These are phyloP conservation scores for Xylaria castorea DNA, from an alignment of 495 filamentous ascomycete genomes.

Conservation along the genomic window DNA sequence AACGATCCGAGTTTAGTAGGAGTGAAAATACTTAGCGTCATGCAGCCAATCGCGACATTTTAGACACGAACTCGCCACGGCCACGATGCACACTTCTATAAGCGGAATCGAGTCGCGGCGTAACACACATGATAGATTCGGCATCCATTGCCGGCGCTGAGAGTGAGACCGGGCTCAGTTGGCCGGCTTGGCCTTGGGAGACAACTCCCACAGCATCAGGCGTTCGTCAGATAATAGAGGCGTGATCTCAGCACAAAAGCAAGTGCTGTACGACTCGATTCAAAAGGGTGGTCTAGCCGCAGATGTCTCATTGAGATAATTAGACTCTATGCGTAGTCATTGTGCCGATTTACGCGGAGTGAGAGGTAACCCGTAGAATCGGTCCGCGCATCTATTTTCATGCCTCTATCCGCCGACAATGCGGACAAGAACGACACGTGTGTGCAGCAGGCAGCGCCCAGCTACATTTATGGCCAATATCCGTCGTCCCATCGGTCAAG, in stretches of 20 bases:
- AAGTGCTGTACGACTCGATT: background rate
- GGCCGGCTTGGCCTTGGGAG: background rate
- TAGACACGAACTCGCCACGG: background rate
- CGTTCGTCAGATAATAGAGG: slow-evolving; percentile 4
- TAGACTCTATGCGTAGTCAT: background rate
- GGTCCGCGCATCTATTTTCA: slow-evolving; percentile 13
- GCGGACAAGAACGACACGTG: background rate
- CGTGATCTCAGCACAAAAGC: background rate
- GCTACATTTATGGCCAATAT: background rate
- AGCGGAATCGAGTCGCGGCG: background rate
- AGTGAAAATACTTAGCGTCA: slow-evolving; percentile 3
- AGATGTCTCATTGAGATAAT: background rate
- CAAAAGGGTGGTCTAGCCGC: background rate
- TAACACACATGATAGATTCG: background rate
- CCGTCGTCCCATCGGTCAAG: background rate
- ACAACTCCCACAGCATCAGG: slow-evolving; percentile 15
- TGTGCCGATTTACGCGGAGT: background rate
- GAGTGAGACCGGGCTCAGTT: background rate
- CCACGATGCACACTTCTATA: background rate
- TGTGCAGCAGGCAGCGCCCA: background rate
- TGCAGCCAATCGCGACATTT: background rate
- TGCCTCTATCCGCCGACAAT: background rate
- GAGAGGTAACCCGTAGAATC: slow-evolving; percentile 11
- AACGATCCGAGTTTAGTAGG: background rate
- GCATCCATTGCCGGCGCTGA: background rate